Evolutionary conservation across 2,329 filamentous ascomycete species (phyloP), one percentile per base, ranked within the genome.

Genomic region (Periconia sp.): DNA sequence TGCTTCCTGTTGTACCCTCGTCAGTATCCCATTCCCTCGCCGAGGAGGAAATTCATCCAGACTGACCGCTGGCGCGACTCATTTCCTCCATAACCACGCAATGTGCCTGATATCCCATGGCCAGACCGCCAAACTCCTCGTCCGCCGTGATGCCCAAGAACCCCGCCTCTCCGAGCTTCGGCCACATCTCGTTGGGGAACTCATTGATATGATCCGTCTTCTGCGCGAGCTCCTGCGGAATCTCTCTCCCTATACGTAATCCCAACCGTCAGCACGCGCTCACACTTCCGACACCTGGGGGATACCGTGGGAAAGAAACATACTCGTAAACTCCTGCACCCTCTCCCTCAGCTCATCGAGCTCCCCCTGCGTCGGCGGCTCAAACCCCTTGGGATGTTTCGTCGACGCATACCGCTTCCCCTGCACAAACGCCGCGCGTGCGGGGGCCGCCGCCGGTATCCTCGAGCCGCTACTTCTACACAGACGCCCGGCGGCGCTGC

Each of bases 11-110:
- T 11, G 10, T 7, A 20, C 31, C 2, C 15, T 45, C 17, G 43
- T 46, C 40, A 49, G 40, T 27, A 33, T 37, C 10, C 33, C 33
- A 37, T 3, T n/a, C 11, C 6, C 33, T 11, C 13, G 50, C 15
- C 8, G 5, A 27, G 8, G 5, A 27, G 23, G 8, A 33, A 37
- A 30, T 41, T n/a, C 30, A 18, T 27, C 7, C 23, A 18, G 3
- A 40, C 54, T 52, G 74, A 75, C 83, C 92, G 49, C 89, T 93
- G 2, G 93, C 93, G 54, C 93, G 84, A 52, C 89, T 94, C 41
- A 99, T 81, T 79, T 97, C 94, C 76, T 99, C 94, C 85, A 97
- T 89, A 44, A 97, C 91, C 7, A 96, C 81, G 70, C 91, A 96
- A 77, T 99, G 94, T 43, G 94, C 93, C 78, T 97, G 93, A 75